These are phyloP conservation scores for Lodderomyces metapsilosis DNA, from an alignment of 1,139 yeast species.

Conservation along the genomic window DNA sequence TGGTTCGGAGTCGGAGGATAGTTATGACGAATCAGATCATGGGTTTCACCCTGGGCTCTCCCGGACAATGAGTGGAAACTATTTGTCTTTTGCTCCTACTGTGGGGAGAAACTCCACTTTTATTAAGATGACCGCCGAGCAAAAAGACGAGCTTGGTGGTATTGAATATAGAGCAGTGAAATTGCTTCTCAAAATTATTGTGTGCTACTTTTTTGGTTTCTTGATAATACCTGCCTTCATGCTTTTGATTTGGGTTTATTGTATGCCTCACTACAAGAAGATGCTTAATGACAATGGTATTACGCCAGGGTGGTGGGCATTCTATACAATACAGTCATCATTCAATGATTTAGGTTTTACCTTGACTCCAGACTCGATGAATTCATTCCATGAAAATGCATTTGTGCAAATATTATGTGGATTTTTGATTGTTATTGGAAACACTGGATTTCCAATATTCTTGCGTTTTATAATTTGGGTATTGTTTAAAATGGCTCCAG, in stretches of 20 bases:
- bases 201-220: conserved; percentile 71
- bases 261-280: conserved; percentile 38
- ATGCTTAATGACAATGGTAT: conserved; percentile 55
- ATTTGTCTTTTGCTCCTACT: conserved; percentile 88
- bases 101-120: conserved; percentile 95
- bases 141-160: conserved; percentile 94
- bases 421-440: conserved; percentile 81
- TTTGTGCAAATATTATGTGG: conserved; percentile 63
- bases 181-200: conserved; percentile 64
- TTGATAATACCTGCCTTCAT: conserved; percentile 60
- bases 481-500: conserved; percentile 64
- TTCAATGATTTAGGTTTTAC: conserved; percentile 87
- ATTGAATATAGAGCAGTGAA: conserved; percentile 92
- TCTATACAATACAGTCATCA: conserved; percentile 73
- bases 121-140: conserved; percentile 74
- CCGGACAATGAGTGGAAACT: conserved; percentile 48
- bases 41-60: conserved; percentile 11
- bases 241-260: conserved; percentile 65
- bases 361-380: conserved; percentile 76
- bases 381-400: conserved; percentile 57
- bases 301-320: conserved; percentile 88
- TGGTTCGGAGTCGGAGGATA: background rate
- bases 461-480: conserved; percentile 82
- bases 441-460: conserved; percentile 88
- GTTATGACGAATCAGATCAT: background rate